These are phyloP conservation scores for Penicillium silybi DNA, from an alignment of 495 filamentous ascomycete species.

Conservation along the genomic window DNA sequence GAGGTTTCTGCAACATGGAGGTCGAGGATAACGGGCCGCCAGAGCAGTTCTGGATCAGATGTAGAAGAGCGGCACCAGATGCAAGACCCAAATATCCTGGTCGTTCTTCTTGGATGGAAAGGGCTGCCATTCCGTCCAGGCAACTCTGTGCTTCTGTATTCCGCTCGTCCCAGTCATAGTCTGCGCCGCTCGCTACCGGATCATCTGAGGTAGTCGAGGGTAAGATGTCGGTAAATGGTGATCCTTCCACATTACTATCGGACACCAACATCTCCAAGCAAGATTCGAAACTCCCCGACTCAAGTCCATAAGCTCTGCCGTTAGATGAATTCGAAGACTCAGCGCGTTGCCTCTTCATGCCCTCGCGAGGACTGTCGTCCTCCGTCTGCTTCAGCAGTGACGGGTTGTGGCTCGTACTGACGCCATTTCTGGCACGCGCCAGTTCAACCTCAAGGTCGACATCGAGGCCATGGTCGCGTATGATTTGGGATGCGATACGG, in stretches of 20 bases:
- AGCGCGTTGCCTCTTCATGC: background rate
- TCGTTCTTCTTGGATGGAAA: constrained; percentile 3
- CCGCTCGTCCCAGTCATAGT: constrained; percentile 6
- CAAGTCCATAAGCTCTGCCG: background rate
- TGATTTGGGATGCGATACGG: constrained; percentile 2
- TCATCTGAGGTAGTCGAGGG: background rate
- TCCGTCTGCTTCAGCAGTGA: background rate
- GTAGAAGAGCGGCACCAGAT: background rate
- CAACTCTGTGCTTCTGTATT: constrained; percentile 5
- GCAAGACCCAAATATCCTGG: constrained; percentile 2
- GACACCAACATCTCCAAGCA: constrained; percentile 1
- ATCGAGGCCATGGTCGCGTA: constrained; percentile 3
- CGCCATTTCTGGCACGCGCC: background rate
- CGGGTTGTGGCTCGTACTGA: background rate
- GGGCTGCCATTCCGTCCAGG: constrained; percentile 2
- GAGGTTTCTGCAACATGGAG: background rate
- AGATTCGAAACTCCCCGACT: background rate
- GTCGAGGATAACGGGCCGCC: background rate
- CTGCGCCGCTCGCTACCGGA: background rate
- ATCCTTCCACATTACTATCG: background rate
- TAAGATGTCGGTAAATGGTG: background rate
- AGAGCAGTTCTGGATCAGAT: constrained; percentile 1
- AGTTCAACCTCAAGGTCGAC: constrained; percentile 1
- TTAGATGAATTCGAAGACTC: background rate
- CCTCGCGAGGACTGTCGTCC: background rate